Evolutionary conservation across 805 yeast species (phyloP).

Genomic region (Kuraishia floccosa): DNA sequence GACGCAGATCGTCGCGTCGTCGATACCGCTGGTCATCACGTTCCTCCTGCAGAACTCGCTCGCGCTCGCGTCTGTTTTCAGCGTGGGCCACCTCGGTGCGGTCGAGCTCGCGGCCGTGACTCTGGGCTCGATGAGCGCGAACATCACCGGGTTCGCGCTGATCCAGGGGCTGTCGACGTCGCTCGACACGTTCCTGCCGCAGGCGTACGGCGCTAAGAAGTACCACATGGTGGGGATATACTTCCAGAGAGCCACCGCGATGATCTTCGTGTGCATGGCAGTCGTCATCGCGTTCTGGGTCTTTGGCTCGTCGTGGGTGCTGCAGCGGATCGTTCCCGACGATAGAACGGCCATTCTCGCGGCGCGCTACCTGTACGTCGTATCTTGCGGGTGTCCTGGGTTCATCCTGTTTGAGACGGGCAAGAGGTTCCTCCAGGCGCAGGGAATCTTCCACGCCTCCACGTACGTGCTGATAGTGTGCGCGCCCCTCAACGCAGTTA

Average conservation of each 20-base stretch:
- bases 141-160: constrained; percentile 42
- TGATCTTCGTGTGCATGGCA: constrained; percentile 29
- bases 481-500: constrained; percentile 38
- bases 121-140: constrained; percentile 45
- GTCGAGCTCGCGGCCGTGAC: constrained; percentile 47
- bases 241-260: constrained; percentile 36
- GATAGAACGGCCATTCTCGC: constrained; percentile 33
- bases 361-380: constrained; percentile 31
- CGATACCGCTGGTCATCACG: constrained; percentile 40
- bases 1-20: constrained; percentile 19
- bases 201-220: constrained; percentile 45
- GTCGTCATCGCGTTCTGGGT: constrained; percentile 54
- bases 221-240: constrained; percentile 38
- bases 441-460: constrained; percentile 46
- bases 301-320: constrained; percentile 31
- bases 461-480: constrained; percentile 40
- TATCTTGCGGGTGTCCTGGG: constrained; percentile 45
- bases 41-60: constrained; percentile 51
- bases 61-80: constrained; percentile 67
- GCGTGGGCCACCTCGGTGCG: constrained; percentile 55
- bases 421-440: constrained; percentile 45
- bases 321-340: constrained; percentile 33
- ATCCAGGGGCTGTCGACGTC: constrained; percentile 50
- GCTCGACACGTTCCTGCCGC: constrained; percentile 48
- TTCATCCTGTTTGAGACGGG: constrained; percentile 45